A percentile compares a stretch with the other conserved stretches of the same genome.
Conservation (phyloP, 352 stramenopile genomes). For the Saprolegnia diclina region DNA sequence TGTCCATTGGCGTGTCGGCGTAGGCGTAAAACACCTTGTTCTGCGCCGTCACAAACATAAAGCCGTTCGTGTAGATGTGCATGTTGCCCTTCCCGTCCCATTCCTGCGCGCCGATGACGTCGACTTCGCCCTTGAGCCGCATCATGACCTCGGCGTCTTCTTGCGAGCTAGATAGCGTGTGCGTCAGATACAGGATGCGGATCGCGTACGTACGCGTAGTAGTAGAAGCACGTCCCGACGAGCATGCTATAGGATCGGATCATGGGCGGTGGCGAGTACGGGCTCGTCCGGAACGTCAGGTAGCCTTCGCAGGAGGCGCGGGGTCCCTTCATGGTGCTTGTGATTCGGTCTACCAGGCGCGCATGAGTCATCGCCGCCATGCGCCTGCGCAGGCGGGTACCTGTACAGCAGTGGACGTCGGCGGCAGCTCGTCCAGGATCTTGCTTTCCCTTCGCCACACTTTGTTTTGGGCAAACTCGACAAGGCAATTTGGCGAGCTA, state of each 20-base stretch:
- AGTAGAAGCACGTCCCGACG: constrained; percentile 81
- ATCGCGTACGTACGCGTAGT: constrained; percentile 47
- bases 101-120: constrained; percentile 85
- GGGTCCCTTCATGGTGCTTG: constrained; percentile 62
- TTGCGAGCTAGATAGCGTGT: constrained; percentile 50
- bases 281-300: constrained; percentile 79
- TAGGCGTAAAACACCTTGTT: constrained; percentile 89
- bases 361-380: neutral
- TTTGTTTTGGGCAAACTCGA: neutral
- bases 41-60: constrained; percentile 82
- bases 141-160: constrained; percentile 88
- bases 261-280: constrained; percentile 81
- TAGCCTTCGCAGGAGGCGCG: constrained; percentile 81
- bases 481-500: neutral
- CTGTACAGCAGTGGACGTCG: neutral
- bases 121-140: constrained; percentile 76
- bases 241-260: constrained; percentile 84
- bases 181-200: neutral
- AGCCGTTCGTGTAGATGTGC: constrained; percentile 87
- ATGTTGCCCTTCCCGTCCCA: constrained; percentile 90
- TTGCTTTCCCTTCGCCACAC: constrained; percentile 7
- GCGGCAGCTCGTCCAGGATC: neutral
- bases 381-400: neutral
- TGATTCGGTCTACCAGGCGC: neutral
- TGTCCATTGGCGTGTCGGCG: constrained; percentile 82